Percentiles rank a stretch among this genome's conserved stretches.
Conservation (phyloP, 2,329 filamentous ascomycete genomes). For the Claviceps lovelessii region DNA sequence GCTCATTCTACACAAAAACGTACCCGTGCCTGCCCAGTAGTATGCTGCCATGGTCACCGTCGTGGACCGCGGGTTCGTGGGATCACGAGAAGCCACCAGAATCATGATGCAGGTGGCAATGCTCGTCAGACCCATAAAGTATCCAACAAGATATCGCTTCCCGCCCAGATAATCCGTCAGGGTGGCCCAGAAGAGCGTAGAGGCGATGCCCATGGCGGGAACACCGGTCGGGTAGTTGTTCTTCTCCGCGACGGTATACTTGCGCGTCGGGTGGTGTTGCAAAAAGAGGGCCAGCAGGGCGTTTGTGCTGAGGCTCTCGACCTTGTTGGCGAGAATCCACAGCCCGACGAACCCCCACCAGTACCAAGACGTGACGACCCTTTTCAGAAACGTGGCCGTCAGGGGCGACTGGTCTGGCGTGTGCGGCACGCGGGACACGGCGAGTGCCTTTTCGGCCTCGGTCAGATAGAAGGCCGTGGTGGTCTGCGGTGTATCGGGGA, state of each 20-base stretch:
- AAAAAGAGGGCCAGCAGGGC: conserved; percentile 38
- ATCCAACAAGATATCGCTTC: conserved; percentile 50
- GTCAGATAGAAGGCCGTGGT: conserved; percentile 29
- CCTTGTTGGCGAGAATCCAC: conserved; percentile 58
- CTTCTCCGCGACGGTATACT: conserved; percentile 32
- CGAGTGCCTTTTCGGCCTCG: conserved; percentile 30
- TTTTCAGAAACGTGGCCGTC: conserved; percentile 34
- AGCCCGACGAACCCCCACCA: conserved; percentile 53
- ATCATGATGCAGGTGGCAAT: conserved; percentile 49
- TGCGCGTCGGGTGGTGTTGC: conserved; percentile 29
- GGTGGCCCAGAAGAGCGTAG: conserved; percentile 55
- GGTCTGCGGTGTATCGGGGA: conserved; percentile 31
- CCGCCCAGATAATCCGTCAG: conserved; percentile 51
- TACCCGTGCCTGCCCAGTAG: conserved; percentile 47
- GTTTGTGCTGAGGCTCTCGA: conserved; percentile 56
- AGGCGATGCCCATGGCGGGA: conserved; percentile 40
- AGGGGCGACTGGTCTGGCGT: conserved; percentile 27
- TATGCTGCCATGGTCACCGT: conserved; percentile 48
- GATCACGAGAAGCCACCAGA: conserved; percentile 33
- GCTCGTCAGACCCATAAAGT: conserved; percentile 52
- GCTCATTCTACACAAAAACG: too few relatives aligned
- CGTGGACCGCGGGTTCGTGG: conserved; percentile 27
- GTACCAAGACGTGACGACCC: conserved; percentile 44
- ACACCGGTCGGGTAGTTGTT: conserved; percentile 46
- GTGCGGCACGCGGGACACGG: conserved; percentile 25